Evolutionary conservation across 2,329 filamentous ascomycete genomes (phyloP).

Genomic region (Verticillium dahliae): DNA sequence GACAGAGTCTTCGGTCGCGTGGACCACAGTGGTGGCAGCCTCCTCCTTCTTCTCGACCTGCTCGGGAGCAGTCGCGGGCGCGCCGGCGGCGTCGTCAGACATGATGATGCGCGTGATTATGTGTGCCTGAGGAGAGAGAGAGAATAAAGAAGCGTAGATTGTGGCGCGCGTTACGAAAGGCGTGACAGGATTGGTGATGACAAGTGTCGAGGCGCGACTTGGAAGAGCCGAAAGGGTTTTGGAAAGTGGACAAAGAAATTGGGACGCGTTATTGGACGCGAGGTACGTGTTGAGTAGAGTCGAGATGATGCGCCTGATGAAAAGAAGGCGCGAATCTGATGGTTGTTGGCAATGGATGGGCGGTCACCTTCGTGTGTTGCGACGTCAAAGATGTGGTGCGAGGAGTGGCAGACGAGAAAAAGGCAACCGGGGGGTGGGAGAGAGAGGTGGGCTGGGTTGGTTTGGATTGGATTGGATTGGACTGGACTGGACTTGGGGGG

Average conservation of each 20-base stretch:
- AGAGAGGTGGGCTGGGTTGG: background rate
- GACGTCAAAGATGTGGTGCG: background rate
- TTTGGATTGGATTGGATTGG: no score
- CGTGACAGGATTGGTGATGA: background rate
- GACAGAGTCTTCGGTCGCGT: slow-evolving; percentile 18
- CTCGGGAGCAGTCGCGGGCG: slow-evolving; percentile 8
- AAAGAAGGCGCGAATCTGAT: background rate
- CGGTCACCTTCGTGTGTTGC: background rate
- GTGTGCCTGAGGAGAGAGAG: background rate
- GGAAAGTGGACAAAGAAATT: background rate
- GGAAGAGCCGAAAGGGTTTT: background rate
- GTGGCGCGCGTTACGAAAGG: slow-evolving; percentile 1
- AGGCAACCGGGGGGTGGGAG: background rate
- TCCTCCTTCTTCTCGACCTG: slow-evolving; percentile 24
- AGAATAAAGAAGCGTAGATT: no score
- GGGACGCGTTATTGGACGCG: background rate
- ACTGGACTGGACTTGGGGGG: background rate
- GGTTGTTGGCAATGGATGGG: background rate
- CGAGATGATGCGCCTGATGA: background rate
- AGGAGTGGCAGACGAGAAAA: background rate
- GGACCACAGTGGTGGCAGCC: slow-evolving; percentile 21
- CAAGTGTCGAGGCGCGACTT: background rate
- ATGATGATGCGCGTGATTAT: slow-evolving; percentile 16
- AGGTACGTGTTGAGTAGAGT: background rate
- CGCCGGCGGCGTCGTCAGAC: slow-evolving; percentile 27